Evolutionary conservation across 306 rosid species (phyloP).

Genomic region (Astragalus membranaceus): DNA sequence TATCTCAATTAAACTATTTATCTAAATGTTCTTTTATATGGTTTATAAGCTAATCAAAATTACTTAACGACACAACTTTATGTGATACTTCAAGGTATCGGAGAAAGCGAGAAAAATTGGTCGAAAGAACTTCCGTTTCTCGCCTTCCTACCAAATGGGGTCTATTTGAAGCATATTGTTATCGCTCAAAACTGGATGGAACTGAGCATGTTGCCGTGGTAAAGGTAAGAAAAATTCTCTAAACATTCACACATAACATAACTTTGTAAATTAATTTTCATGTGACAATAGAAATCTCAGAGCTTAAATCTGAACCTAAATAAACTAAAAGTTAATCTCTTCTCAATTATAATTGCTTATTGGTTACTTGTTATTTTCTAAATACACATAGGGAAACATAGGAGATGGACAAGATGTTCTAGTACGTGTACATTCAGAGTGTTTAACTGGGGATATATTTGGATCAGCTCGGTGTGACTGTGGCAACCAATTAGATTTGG

Average conservation of each 20-base stretch:
- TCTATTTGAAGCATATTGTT: constrained; percentile 65
- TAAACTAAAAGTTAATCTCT: no score
- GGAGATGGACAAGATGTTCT: constrained; percentile 71
- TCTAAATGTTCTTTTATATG: background rate
- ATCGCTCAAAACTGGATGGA: constrained; percentile 64
- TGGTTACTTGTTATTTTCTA: background rate
- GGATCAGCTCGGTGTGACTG: constrained; percentile 87
- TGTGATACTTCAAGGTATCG: constrained; percentile 49
- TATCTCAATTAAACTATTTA: no score
- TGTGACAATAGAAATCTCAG: background rate
- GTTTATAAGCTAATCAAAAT: background rate
- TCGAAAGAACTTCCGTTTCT: constrained; percentile 59
- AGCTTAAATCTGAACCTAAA: no score
- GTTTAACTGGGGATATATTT: constrained; percentile 87
- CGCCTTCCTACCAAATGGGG: constrained; percentile 88
- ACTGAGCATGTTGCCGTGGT: constrained; percentile 76
- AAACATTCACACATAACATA: background rate
- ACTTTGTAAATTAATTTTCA: background rate
- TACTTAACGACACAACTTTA: background rate
- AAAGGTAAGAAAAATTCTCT: constrained; percentile 33
- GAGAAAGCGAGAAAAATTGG: constrained; percentile 75
- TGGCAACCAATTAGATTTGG: constrained; percentile 82
- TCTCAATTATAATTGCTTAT: background rate
- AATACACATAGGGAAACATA: constrained; percentile 48
- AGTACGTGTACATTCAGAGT: constrained; percentile 82